A percentile compares a stretch with the other conserved stretches of the same genome.
Evolutionary conservation across 345 rosid species (phyloP).

Genomic region (Anacardium occidentale): DNA sequence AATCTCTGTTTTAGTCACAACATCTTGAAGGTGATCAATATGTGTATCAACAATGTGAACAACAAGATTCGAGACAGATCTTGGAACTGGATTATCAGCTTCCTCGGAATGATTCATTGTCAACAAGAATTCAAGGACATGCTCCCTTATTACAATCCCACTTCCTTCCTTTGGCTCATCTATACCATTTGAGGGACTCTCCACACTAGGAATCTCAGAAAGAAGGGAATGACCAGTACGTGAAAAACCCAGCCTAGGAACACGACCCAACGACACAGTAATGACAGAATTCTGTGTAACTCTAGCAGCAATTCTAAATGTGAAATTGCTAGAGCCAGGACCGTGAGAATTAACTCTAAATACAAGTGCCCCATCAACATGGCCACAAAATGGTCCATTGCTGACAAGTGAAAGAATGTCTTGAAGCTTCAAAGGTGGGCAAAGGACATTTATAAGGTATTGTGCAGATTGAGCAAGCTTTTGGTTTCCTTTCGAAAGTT

Average conservation of each 20-base stretch:
- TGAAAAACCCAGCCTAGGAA: slow-evolving; percentile 90
- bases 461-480: slow-evolving; percentile 80
- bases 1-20: slow-evolving; percentile 83
- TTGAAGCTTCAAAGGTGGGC: slow-evolving; percentile 94
- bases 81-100: slow-evolving; percentile 96
- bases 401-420: slow-evolving; percentile 92
- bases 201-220: slow-evolving; percentile 87
- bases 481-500: slow-evolving; percentile 80
- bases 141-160: slow-evolving; percentile 88
- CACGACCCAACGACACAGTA: slow-evolving; percentile 91
- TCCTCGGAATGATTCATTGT: slow-evolving; percentile 99
- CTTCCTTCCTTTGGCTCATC: slow-evolving; percentile 56
- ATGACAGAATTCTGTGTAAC: slow-evolving; percentile 86
- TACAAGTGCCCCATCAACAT: slow-evolving; percentile 88
- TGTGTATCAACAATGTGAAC: slow-evolving; percentile 89
- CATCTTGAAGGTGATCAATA: slow-evolving; percentile 91
- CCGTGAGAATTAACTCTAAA: slow-evolving; percentile 97
- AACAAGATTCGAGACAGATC: slow-evolving; percentile 78
- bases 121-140: slow-evolving; percentile 88
- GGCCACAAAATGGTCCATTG: slow-evolving; percentile 89
- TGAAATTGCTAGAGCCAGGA: slow-evolving; percentile 69
- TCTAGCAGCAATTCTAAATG: slow-evolving; percentile 90
- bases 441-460: slow-evolving; percentile 80
- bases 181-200: slow-evolving; percentile 43
- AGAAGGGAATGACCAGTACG: slow-evolving; percentile 75